Base-by-base conservation (phyloP, 2,329 filamentous ascomycete genomes). In the Neocucurbitaria cava region DNA sequence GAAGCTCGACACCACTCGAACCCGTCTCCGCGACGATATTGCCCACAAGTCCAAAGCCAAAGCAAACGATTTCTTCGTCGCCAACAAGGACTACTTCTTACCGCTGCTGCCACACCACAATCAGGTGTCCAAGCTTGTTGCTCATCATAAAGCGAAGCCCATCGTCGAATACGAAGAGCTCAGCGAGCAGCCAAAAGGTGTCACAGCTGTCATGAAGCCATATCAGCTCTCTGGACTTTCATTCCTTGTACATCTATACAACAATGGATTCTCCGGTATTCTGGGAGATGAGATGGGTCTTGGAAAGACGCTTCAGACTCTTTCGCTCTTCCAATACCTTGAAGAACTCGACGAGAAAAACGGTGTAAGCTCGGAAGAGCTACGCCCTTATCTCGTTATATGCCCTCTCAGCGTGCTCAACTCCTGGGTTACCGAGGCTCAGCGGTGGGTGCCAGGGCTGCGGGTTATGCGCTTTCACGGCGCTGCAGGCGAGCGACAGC, bases 251-350 rank as follows among this genome's bases (percentile, higher is more conserved):
- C 96, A 96, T 17, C 85, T 99, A 2, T 96, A 97, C 85, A 97
- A 98, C 87, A 99, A 99, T 81, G 98, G 97, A 75, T 87, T 99
- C 62, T 98, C 98, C 70, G 95, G 95, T 83, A 97, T 99, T 64
- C 81, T 99, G 65, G 95, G 95, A 53, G 95, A 99, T 72, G 95
- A 99, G 79, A 99, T 99, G 95, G 95, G 95, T 87, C 89, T 99
- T 60, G 95, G 95, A 75, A 99, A 99, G 81, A 99, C 95, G 0
- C 96, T 99, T 65, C 95, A 99, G 78, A 98, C 95, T 30, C 96
- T 99, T 77, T 96, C 91, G 78, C 81, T 99, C 74, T 90, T 99
- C 69, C 96, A 94, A 15, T 95, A 98, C 73, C 87, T 99, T 49
- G 97, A 99, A 62, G 94, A 98, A 81, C 88, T 86, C 77, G 97